Evolutionary conservation across 169 alveolate genomes (phyloP).

Genomic region (Plasmodium relictum): DNA sequence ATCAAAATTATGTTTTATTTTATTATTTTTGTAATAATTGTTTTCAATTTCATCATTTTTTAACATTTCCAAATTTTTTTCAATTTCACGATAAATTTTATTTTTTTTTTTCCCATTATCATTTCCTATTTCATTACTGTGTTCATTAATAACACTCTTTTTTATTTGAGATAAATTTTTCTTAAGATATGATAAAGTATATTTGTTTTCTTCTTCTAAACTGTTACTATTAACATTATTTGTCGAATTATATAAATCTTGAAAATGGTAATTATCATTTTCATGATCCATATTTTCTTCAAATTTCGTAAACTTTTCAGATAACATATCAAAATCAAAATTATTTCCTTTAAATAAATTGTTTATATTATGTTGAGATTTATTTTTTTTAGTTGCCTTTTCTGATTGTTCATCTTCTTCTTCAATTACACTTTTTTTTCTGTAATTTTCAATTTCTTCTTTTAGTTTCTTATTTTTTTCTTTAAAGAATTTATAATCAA

Average conservation of each 20-base stretch:
- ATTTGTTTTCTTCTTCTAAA: constrained; percentile 13
- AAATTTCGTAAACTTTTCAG: background rate
- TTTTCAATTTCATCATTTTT: background rate
- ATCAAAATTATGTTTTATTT: background rate
- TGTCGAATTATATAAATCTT: constrained; percentile 10
- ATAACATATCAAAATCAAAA: background rate
- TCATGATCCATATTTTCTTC: background rate
- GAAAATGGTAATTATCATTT: too few relatives aligned
- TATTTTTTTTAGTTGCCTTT: background rate
- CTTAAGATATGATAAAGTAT: constrained; percentile 29
- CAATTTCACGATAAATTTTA: background rate
- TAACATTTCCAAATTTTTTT: background rate
- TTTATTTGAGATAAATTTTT: constrained; percentile 38
- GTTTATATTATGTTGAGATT: background rate
- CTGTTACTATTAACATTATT: background rate
- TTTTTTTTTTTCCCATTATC: background rate
- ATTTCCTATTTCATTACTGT: background rate
- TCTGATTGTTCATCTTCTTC: background rate
- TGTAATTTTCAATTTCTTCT: constrained; percentile 42
- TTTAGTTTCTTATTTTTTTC: constrained; percentile 41
- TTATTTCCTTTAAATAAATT: background rate
- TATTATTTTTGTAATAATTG: background rate
- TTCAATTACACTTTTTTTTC: constrained; percentile 1
- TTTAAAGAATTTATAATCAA: constrained; percentile 11
- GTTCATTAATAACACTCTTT: background rate